Base-by-base conservation (phyloP, 2,329 filamentous ascomycete species). In the Orbilia ellipsospora region DNA sequence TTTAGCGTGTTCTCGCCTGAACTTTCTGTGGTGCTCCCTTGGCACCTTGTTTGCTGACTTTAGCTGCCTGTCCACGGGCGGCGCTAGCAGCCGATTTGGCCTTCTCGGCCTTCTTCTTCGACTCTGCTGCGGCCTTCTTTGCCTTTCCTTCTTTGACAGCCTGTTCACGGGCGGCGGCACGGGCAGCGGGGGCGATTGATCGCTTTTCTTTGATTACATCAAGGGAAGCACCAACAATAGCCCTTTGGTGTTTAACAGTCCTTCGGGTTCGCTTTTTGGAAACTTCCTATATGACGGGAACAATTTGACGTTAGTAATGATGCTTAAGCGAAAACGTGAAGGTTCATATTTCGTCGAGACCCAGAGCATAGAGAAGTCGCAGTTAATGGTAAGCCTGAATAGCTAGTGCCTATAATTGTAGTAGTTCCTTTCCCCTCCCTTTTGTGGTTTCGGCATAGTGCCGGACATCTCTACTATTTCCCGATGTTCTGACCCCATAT, bases 131-230 rank as follows among this genome's bases (percentile, higher is more conserved):
- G 80, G 90, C 87, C 89, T 96, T 96, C 93, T 98, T 97, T 85
- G 96, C 94, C 92, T 99, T 99, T 87, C 90, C 92, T 84, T 96
- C 93, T 89, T 94, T 94, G 87, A 98, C 94, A 85, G 95, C 94
- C 81, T 90, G 87, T 81, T 88, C 87, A 83, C 95, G 94, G 83
- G 93, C 94, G 82, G 95, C 95, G 82, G 90, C 88, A 84, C 95
- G 94, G 84, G 93, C 94, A 88, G 98, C 95, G 81, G 95, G 95
- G 85, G 95, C 93, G 89, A 93, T 90, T 82, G 89, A 86, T 83
- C 95, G 94, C 87, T 93, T 93, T 90, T 99, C 95, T 91, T 97
- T 98, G 90, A 99, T 98, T 83, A 98, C 93, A 85, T 99, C 95
- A 85, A 99, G 94, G 79, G 95, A 97, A 81, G 95, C 95, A 89